Evolutionary conservation across 257 asterid species (phyloP), one percentile per base, ranked within the genome.

Genomic region (Primulina huaijiensis): DNA sequence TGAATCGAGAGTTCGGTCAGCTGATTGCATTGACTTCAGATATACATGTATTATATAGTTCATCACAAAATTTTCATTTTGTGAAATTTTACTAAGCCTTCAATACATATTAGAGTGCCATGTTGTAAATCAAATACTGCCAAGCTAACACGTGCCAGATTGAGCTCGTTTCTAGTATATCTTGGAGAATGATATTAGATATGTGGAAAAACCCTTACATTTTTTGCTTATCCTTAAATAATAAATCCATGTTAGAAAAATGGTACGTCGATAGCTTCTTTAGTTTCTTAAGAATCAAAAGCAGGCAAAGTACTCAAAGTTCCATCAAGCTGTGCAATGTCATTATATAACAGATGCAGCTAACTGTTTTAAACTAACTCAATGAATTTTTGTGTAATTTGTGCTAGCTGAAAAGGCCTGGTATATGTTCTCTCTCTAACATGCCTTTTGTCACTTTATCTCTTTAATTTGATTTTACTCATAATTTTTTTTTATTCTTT

Each of bases 401-500:
- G 20, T 50, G 57, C 21, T 50, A 50, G 35, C 73, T 17, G 20
- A 50, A 46, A 40, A 40, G 3, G 53, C 58, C 68, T 65, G 29
- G 3, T 25, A 37, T 43, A 50, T 55, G 19, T 21, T 21, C 69
- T 65, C 59, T 66, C 19, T 40, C 50, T 52, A 21, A 14, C 65
- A 58, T 40, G 60, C 68, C 64, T 67, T 9, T 33, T 34, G 55
- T 25, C 74, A 46, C 25, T 67, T 25, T 58, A 21, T 68, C 21
- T 35, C 58, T 62, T 61, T 74, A 25, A 19, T 46, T 52, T 50
- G 57, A 23, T 35, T 67, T 38, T 20, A 35, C 69, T 6, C 60
- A 14, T 8, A 55, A 69, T 57, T 61, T 67, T 72, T 43, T 74
- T 65, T 40, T 68, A 66, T 25, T 8, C 62, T 62, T 53, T 58